Evolutionary conservation across 2,329 filamentous ascomycete genomes (phyloP), one percentile per base, ranked within the genome.

Genomic region (Neofusicoccum laricinum): DNA sequence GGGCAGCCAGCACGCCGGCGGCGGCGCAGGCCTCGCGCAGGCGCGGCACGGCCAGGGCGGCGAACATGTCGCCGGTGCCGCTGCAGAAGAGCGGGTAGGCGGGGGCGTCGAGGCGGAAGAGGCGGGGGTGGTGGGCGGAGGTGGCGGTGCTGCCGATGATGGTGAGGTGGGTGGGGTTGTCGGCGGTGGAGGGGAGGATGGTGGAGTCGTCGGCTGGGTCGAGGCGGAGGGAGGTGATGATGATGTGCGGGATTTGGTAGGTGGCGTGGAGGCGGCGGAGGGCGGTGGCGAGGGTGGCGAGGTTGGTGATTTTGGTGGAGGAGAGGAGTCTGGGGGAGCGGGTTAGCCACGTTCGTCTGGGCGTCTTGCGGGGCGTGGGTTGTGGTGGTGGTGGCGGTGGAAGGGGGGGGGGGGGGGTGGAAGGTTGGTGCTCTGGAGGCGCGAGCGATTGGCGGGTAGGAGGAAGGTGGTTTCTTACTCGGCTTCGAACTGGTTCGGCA

Each of bases 41-140:
- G 34, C 94, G 88, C 45, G 91, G 91, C 1, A 97, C 88, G 73
- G 92, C 93, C 50, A 99, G 84, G 7, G 94, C 94, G 34, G 93
- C 94, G 74, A 99, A 98, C 94, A 99, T 97, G 80, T 99, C 95
- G 51, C 95, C 95, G 0, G 96, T 98, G 45, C 95, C 95, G 71
- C 90, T 93, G 79, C 98, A 99, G 82, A 95, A 97, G 78, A 93
- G 91, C 73, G 97, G 91, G 66, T 97, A 88, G 32, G 90, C 86
- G 0, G 94, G 93, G 64, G 97, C 92, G 64, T 90, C 87, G 71
- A 98, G 89, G 71, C 90, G 88, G 82, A 98, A 99, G 61, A 94
- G 84, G n/a, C 95, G 89, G 0, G 94, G 88, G 46, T 82, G 82
- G 68, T 87, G 85, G 62, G 83, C 79, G 1, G 82, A 82, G 2